phyloP scores from a whole-genome alignment of 2,329 filamentous ascomycete species.

The Graphiopsis chlorocephala region DNA sequence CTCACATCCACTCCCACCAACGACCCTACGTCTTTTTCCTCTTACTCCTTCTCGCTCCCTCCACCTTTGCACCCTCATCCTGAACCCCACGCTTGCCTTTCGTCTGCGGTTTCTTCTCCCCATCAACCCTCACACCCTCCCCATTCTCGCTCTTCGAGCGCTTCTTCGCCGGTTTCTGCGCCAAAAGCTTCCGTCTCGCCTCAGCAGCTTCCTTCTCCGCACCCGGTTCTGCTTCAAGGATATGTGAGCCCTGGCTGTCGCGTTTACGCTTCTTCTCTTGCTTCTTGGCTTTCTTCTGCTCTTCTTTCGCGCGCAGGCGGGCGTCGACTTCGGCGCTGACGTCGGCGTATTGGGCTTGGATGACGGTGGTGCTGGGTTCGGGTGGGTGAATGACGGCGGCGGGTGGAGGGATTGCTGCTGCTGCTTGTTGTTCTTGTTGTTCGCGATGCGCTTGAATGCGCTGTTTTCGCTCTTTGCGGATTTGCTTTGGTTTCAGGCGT shows the following conservation, averaged over 20 bases:
- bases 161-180: conserved; percentile 20
- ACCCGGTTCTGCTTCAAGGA: conserved; percentile 17
- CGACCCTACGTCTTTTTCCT: not conserved
- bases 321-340: conserved; percentile 31
- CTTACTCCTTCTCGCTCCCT: not conserved
- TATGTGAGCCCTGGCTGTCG: conserved; percentile 29
- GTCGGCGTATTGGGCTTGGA: conserved; percentile 30
- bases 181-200: conserved; percentile 1
- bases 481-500: conserved; percentile 6
- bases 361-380: not conserved
- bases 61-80: not conserved
- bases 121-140: conserved; percentile 9
- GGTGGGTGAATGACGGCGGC: not conserved
- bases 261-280: conserved; percentile 36
- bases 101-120: not conserved
- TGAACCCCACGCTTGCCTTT: conserved; percentile 10
- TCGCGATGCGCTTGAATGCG: not conserved
- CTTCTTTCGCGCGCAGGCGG: conserved; percentile 32
- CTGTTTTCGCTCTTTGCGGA: conserved; percentile 4
- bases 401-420: not conserved
- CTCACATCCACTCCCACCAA: not conserved
- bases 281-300: conserved; percentile 24
- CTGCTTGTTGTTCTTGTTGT: not conserved
- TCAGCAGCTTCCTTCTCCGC: conserved; percentile 27
- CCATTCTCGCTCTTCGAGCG: conserved; percentile 16